Base-by-base conservation (phyloP, 306 rosid genomes). In the Quercus cerris region DNA sequence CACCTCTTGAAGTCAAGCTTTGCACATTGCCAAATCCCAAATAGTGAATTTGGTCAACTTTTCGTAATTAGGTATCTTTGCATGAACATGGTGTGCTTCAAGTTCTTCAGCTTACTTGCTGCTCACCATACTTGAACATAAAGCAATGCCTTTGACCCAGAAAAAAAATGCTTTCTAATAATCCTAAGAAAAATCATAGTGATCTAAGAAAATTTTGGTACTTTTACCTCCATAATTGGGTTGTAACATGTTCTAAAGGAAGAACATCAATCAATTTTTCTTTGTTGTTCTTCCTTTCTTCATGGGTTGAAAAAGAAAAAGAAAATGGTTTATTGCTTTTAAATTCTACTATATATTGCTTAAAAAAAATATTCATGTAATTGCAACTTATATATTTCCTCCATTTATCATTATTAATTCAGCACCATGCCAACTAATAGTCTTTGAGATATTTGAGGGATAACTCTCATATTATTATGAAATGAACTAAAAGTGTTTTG, bases 21-120 rank as follows among this genome's bases (percentile, higher is more conserved):
- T 71, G 69, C 67, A 38, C 33, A 68, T 79, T 76, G 19, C 17
- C 77, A 55, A 72, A 73, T 8, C 46, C 46, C 46, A 41, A 41
- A 41, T 41, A 81, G 90, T 81, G 88, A 52, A 52, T 55, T 57
- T 55, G 80, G 92, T 91, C 92, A 85, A 88, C 89, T 79, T 84
- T 84, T 78, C 85, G 87, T 79, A 67, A 56, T 78, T 88, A 87
- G 94, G 90, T 80, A 80, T 10, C 30, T 76, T 79, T 79, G 87
- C 88, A 87, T 62, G 80, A 38, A 78, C 80, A 74, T 55, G 59
- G 57, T 27, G 8, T 68, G 71, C 71, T 69, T 64, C 46, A 35
- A 28, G 55, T 27, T 63, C 77, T 46, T 84, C 78, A 77, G 66
- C 74, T 73, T 49, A 20, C 56, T 58, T 61, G n/a, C 41, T 13